Evolutionary conservation across 768 basidiomycete genomes (phyloP).

Genomic region (Boletales sp.): DNA sequence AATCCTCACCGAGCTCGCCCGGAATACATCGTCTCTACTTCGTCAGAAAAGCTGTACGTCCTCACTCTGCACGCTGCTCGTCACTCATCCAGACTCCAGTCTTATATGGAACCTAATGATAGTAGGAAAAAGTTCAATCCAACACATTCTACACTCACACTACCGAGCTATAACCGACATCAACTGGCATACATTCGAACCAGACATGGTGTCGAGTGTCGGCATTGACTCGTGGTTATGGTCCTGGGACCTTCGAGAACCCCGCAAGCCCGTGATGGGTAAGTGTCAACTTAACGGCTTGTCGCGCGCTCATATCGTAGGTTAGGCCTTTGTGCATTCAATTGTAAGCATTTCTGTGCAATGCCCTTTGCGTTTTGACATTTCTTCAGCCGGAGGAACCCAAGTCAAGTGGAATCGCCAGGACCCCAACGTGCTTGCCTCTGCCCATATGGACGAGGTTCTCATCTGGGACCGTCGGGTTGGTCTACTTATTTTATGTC

Average conservation of each 20-base stretch:
- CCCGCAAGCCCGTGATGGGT: constrained; percentile 71
- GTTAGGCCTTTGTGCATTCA: constrained; percentile 56
- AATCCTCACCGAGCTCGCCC: constrained; percentile 75
- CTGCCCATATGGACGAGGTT: constrained; percentile 82
- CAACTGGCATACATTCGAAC: constrained; percentile 91
- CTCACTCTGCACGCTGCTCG: not conserved
- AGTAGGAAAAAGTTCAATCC: constrained; percentile 71
- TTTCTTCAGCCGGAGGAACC: constrained; percentile 67
- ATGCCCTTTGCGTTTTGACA: not conserved
- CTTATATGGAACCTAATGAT: constrained; percentile 93
- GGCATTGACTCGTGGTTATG: constrained; percentile 94
- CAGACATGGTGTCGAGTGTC: constrained; percentile 82
- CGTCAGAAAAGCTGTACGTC: constrained; percentile 80
- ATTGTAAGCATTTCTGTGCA: constrained; percentile 33
- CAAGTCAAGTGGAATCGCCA: constrained; percentile 98
- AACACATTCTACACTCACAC: constrained; percentile 83
- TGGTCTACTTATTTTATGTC: constrained; percentile 21
- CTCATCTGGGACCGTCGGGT: constrained; percentile 95
- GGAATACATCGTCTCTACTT: constrained; percentile 85
- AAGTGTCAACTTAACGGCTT: constrained; percentile 1
- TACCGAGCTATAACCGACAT: constrained; percentile 97
- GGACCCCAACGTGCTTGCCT: constrained; percentile 83
- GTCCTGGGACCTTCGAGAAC: constrained; percentile 85
- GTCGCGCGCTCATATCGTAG: not conserved
- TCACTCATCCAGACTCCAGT: constrained; percentile 31